Conservation (phyloP, 139 green algal species). For the Spirogloea muscicola region DNA sequence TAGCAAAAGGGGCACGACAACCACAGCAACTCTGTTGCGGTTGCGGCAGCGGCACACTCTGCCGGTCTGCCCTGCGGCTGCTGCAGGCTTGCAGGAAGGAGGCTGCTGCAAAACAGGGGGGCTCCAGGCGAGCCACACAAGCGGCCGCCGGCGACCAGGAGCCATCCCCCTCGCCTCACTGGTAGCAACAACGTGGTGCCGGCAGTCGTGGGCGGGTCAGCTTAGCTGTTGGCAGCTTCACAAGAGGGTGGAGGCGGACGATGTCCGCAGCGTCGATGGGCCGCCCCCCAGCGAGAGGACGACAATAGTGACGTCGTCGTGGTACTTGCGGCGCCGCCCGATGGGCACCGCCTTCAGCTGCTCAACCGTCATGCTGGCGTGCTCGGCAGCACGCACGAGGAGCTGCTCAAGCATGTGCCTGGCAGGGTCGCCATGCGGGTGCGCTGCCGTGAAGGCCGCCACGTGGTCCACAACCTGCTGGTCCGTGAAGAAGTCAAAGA, state of each 20-base stretch:
- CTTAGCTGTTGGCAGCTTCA: too few relatives aligned
- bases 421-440: slow-evolving; percentile 28
- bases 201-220: too few relatives aligned
- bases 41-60: too few relatives aligned
- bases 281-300: slow-evolving; percentile 18
- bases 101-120: too few relatives aligned
- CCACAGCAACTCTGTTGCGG: too few relatives aligned
- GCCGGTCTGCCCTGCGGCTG: too few relatives aligned
- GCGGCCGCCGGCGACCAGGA: too few relatives aligned
- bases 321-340: slow-evolving; percentile 36
- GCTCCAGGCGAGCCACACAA: too few relatives aligned
- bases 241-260: slow-evolving; percentile 35
- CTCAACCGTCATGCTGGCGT: slow-evolving; percentile 31
- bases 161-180: too few relatives aligned
- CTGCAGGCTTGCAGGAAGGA: too few relatives aligned
- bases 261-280: slow-evolving; percentile 14
- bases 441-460: slow-evolving; percentile 6
- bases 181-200: too few relatives aligned
- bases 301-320: slow-evolving; percentile 32
- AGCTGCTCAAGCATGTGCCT: slow-evolving; percentile 39
- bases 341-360: slow-evolving; percentile 22
- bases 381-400: slow-evolving; percentile 19
- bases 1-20: too few relatives aligned
- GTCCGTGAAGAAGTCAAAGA: slow-evolving; percentile 74
- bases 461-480: slow-evolving; percentile 72